Base-by-base conservation (phyloP, 164 flowering plant genomes). In the Malania oleifera region DNA sequence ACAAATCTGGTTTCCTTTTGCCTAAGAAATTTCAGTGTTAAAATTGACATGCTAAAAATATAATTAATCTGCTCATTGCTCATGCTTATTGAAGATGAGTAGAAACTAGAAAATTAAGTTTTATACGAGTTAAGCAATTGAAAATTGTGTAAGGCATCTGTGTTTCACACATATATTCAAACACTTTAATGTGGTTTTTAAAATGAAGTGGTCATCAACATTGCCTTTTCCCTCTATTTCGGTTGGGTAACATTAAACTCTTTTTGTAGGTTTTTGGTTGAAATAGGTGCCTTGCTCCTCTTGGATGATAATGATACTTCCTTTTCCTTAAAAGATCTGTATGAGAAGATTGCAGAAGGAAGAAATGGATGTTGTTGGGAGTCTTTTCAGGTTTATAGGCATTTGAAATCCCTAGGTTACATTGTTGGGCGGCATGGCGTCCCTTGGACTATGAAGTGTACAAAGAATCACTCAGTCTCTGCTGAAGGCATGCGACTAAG, bases 401-500 rank as follows among this genome's bases (percentile, higher is more conserved):
- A 82, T 71, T 68, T 92, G 39, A 93, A 87, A 64, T 67, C 79
- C 39, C 93, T 89, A 66, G 96, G 96, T 27, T 93, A 84, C 70
- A 73, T 92, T 43, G 80, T 87, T 63, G 75, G 80, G 20, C 78
- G 86, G 22, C 86, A 82, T 73, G 78, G 79, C 26, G 51, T 82
- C 10, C 77, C 75, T 45, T 93, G 96, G 96, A 71, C 78, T 25
- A 0, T 72, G 64, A 92, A 82, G 77, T 59, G 58, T 60, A 69
- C 47, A 23, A 62, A 67, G 49, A 65, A 43, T 12, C n/a, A 17
- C 7, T 13, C 69, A 35, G 22, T 43, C 35, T 27, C 59, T 64
- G 20, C 19, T 66, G 51, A 68, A 20, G 66, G 49, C 18, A 51
- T 52, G 20, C 10, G 34, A 15, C 67, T 66, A 39, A 61, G 26